These are phyloP conservation scores for Mycena epipterygia DNA, from an alignment of 768 basidiomycete species.

Conservation along the genomic window DNA sequence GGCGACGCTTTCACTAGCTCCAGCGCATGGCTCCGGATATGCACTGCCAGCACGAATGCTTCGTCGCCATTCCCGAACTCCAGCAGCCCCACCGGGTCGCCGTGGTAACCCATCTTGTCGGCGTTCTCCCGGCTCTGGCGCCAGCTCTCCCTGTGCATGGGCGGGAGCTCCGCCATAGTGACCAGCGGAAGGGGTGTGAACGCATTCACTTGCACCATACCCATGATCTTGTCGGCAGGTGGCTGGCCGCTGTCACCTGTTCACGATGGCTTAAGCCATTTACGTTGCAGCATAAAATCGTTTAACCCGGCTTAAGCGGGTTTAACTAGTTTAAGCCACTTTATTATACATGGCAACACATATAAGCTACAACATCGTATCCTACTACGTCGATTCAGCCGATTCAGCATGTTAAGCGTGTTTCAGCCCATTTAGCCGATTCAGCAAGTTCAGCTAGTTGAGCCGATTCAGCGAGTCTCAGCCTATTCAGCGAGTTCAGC, in stretches of 20 bases:
- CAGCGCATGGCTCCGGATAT: neutral
- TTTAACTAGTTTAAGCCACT: no score
- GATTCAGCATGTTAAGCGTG: no score
- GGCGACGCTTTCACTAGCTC: neutral
- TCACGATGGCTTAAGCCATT: no score
- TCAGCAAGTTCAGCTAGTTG: no score
- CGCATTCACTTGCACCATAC: slow-evolving; percentile 19
- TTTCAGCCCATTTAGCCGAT: no score
- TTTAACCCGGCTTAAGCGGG: no score
- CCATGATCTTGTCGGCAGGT: neutral
- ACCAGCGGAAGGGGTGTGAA: neutral
- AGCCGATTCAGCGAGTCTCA: no score
- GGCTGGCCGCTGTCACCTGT: neutral
- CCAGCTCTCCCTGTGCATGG: neutral
- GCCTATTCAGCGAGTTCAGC: no score
- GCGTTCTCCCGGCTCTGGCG: neutral
- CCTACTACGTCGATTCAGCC: no score
- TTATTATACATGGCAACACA: no score
- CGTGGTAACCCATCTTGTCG: neutral
- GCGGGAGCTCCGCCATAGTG: neutral
- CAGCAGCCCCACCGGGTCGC: neutral
- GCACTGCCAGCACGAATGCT: neutral
- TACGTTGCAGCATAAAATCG: no score
- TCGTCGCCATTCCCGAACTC: neutral
- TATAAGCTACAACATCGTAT: no score